These are phyloP conservation scores for Penicillium simplicissimum DNA, from an alignment of 495 filamentous ascomycete species.

Conservation along the genomic window DNA sequence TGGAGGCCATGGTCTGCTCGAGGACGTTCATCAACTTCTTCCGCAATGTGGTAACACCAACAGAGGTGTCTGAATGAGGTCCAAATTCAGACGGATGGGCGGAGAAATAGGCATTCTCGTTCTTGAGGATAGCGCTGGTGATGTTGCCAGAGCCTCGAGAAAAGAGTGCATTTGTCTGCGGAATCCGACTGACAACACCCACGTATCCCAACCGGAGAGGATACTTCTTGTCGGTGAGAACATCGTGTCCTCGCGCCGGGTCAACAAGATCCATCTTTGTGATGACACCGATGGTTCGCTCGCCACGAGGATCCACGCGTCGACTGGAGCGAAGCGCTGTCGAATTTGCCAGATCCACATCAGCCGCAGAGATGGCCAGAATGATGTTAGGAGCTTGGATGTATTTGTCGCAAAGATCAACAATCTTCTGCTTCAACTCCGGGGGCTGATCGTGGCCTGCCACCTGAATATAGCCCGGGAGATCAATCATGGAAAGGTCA, in stretches of 20 bases:
- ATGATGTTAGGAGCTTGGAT: slow-evolving; percentile 96
- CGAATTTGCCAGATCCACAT: slow-evolving; percentile 96
- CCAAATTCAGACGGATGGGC: slow-evolving; percentile 81
- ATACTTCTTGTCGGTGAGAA: slow-evolving; percentile 88
- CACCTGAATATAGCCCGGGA: slow-evolving; percentile 97
- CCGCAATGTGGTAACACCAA: slow-evolving; percentile 81
- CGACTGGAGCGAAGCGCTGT: slow-evolving; percentile 88
- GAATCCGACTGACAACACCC: slow-evolving; percentile 83
- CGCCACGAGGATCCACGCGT: slow-evolving; percentile 89
- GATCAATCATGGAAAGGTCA: slow-evolving; percentile 92
- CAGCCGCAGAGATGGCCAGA: slow-evolving; percentile 93
- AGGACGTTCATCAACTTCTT: slow-evolving; percentile 97
- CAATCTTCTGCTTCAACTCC: slow-evolving; percentile 93
- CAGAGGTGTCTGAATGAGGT: slow-evolving; percentile 63
- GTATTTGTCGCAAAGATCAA: slow-evolving; percentile 96
- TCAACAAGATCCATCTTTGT: slow-evolving; percentile 99
- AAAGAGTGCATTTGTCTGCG: slow-evolving; percentile 76
- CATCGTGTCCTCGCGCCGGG: slow-evolving; percentile 69
- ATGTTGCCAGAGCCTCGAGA: slow-evolving; percentile 83
- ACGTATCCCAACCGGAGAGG: slow-evolving; percentile 96
- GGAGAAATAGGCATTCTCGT: slow-evolving; percentile 87
- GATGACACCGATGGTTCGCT: slow-evolving; percentile 95
- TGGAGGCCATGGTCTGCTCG: slow-evolving; percentile 94
- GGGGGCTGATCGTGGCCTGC: slow-evolving; percentile 85
- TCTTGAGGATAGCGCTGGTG: slow-evolving; percentile 75